Evolutionary conservation across 805 yeast genomes (phyloP).

Genomic region (Suhomyces sp.): DNA sequence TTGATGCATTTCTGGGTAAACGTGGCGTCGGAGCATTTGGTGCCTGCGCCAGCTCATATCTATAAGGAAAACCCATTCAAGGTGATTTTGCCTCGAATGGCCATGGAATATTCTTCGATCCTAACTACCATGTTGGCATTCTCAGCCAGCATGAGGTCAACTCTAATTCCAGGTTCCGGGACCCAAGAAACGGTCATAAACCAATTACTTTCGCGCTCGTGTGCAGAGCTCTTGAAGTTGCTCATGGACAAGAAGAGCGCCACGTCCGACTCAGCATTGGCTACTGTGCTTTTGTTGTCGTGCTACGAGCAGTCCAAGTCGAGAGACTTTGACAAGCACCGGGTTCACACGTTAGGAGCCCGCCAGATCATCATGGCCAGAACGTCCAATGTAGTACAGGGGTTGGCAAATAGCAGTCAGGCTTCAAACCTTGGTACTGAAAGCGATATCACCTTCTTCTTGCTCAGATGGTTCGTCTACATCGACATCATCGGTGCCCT

Average conservation of each 20-base stretch:
- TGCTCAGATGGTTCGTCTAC: conserved; percentile 68
- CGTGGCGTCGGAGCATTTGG: conserved; percentile 58
- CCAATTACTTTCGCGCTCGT: conserved; percentile 53
- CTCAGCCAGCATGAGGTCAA: conserved; percentile 32
- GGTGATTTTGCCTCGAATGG: conserved; percentile 63
- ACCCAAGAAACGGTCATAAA: conserved; percentile 45
- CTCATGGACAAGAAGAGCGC: conserved; percentile 51
- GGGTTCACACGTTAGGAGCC: conserved; percentile 67
- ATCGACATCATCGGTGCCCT: conserved; percentile 62
- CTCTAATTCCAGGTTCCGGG: conserved; percentile 18
- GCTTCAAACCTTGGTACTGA: conserved; percentile 20
- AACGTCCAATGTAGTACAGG: conserved; percentile 14
- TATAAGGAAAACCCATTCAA: conserved; percentile 66
- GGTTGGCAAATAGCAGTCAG: neutral
- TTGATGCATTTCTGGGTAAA: conserved; percentile 62
- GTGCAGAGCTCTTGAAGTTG: conserved; percentile 52
- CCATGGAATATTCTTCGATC: conserved; percentile 56
- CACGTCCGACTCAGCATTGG: conserved; percentile 64
- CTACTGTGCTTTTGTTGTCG: conserved; percentile 56
- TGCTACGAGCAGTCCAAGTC: conserved; percentile 52
- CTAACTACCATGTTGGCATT: conserved; percentile 53
- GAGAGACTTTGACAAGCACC: conserved; percentile 50
- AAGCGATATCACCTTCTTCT: conserved; percentile 48
- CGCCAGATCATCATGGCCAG: conserved; percentile 58
- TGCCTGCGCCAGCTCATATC: conserved; percentile 58